Percentiles rank a stretch among this genome's conserved stretches.
Conservation (phyloP, 2,329 filamentous ascomycete species). For the Trichothecium roseum region DNA sequence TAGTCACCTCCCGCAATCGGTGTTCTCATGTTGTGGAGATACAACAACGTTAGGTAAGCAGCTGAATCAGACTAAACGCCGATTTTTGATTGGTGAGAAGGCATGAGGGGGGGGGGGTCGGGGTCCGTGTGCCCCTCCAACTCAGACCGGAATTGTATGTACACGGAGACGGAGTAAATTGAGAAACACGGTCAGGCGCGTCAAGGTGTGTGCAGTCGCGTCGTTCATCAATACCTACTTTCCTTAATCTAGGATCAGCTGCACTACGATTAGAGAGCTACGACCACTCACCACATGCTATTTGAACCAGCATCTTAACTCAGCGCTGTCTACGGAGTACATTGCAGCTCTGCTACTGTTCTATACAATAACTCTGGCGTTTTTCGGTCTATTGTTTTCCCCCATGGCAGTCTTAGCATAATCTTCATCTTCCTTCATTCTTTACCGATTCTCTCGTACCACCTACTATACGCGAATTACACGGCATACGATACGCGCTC, state of each 20-base stretch:
- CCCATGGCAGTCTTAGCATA: not conserved
- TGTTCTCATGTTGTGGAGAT: too few relatives aligned
- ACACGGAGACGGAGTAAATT: too few relatives aligned
- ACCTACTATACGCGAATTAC: not conserved
- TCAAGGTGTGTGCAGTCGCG: constrained; percentile 1
- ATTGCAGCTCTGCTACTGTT: not conserved
- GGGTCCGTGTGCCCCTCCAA: too few relatives aligned
- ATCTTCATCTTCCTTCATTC: not conserved
- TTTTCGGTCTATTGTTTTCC: not conserved
- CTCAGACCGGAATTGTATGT: too few relatives aligned
- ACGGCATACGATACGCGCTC: not conserved
- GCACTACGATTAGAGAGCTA: not conserved
- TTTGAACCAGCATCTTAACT: not conserved
- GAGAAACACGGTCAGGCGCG: too few relatives aligned
- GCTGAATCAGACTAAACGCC: too few relatives aligned
- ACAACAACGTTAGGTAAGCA: too few relatives aligned
- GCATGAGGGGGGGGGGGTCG: too few relatives aligned
- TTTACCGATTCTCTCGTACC: not conserved
- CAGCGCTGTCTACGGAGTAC: not conserved
- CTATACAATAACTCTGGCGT: not conserved
- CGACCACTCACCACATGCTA: not conserved
- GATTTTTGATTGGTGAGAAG: too few relatives aligned
- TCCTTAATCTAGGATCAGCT: not conserved
- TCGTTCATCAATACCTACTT: constrained; percentile 2
- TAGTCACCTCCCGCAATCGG: too few relatives aligned